Evolutionary conservation across 345 rosid genomes (phyloP), one percentile per base, ranked within the genome.

Genomic region (Passiflora organensis): DNA sequence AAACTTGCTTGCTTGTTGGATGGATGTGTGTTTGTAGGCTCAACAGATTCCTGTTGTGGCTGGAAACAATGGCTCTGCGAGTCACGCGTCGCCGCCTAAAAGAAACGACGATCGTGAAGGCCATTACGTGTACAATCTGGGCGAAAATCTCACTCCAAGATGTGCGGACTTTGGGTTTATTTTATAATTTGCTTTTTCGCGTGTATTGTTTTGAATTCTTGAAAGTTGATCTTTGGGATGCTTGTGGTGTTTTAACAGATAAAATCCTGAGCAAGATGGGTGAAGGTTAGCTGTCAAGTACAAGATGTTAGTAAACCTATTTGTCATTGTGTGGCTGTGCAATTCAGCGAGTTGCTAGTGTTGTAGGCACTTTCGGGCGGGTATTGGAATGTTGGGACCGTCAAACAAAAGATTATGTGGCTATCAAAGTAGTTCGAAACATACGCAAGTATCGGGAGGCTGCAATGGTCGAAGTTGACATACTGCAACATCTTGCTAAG

Each of bases 321-420:
- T 64, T 74, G 73, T 65, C 71, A 79, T 63, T 82, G 68, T 74
- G 68, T 72, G 72, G 75, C 72, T 74, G 87, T 60, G 73, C 74
- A 75, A 67, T 71, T 80, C 78, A 83, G 88, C 81, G 63, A 72
- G 73, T 76, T 85, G 83, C 76, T 78, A 72, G 80, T 80, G 70
- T 80, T 80, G 86, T 82, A 82, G 93, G 93, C 82, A 82, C 93
- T 46, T 85, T 85, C 78, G 93, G 93, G 58, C 93, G 77, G 55
- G 93, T 82, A 62, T 75, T 85, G 84, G 89, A 85, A 76, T 85
- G 89, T 82, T 85, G 89, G 89, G 93, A 85, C 58, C 81, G 89
- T 17, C 67, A 82, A 58, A 72, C 74, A 4, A 63, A 73, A 66
- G 85, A 85, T 28, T 76, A 67, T 72, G 94, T 85, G 39, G 94